Evolutionary conservation across 2,329 filamentous ascomycete species (phyloP), one percentile per base, ranked within the genome.

Genomic region (Phaeosphaeriaceae sp.): DNA sequence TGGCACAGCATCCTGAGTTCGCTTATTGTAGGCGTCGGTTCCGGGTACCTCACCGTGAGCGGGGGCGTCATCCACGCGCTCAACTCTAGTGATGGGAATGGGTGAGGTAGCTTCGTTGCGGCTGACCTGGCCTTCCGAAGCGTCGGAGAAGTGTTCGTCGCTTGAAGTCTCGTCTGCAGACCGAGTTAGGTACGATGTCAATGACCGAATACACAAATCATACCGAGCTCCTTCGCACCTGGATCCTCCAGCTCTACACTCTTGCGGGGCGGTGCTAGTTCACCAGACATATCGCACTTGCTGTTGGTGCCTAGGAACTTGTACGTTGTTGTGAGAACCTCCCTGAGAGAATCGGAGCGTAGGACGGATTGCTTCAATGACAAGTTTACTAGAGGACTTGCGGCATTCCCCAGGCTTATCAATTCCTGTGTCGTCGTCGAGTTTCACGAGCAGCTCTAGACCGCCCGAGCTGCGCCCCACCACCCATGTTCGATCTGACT

Each of bases 121-220:
- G 70, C 61, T 68, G 69, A 69, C 63, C 68, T 67, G 74, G 73
- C 85, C 87, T 79, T 89, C 87, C 45, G 82, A 85, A 56, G 87
- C 87, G 70, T 89, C 87, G 48, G 86, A 88, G 74, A 89, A 89
- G 76, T 89, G 85, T 61, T 89, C 87, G 49, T 86, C 84, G 58
- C 83, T 84, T 57, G 83, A 84, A 48, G 74, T 80, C 72, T 79
- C 75, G 71, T 27, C 58, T 66, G 21, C 21, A 22, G 24, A 1
- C 20, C 61, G 42, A 56, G 65, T 69, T 56, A 74, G 67, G 47
- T 19, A 21, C 15, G 15, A 27, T 17, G 21, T 40, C 19, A 20
- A 10, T 4, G 36, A 40, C 11, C 3, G n/a, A 17, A n/a, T 40
- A n/a, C 15, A 15, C 36, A 40, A n/a, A 7, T n/a, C 78, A 66